A percentile compares a stretch with the other conserved stretches of the same genome.
These are phyloP conservation scores for Setaria viridis DNA, from an alignment of 202 grass and related monocot genomes.

Conservation along the genomic window DNA sequence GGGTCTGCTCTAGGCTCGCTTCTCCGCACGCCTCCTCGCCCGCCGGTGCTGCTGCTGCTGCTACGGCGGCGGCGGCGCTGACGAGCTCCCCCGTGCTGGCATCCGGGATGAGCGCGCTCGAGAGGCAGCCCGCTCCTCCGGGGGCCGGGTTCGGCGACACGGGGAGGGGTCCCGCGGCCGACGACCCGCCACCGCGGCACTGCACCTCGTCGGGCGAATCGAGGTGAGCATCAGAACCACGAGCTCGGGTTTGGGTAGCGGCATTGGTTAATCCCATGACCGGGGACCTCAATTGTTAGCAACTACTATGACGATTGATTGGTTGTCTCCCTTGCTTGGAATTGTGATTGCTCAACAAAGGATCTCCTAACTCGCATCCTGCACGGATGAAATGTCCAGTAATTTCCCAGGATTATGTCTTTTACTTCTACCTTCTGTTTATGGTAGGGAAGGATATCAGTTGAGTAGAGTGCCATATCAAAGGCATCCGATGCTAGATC, in stretches of 20 bases:
- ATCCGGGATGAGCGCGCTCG: constrained; percentile 39
- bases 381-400: background rate
- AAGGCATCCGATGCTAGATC: constrained; percentile 29
- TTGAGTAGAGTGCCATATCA: constrained; percentile 39
- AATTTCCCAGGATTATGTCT: background rate
- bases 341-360: background rate
- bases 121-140: constrained; percentile 8
- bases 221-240: constrained; percentile 42
- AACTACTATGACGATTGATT: background rate
- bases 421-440: constrained; percentile 10
- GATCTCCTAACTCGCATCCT: constrained; percentile 9
- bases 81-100: constrained; percentile 15
- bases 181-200: background rate
- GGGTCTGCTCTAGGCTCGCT: constrained; percentile 47
- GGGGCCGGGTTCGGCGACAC: constrained; percentile 13
- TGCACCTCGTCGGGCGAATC: constrained; percentile 36
- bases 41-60: background rate
- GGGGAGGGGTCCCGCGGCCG: background rate
- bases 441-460: constrained; percentile 56
- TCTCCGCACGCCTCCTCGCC: constrained; percentile 9
- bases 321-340: no score
- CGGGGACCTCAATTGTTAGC: background rate
- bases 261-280: background rate
- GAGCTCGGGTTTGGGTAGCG: background rate
- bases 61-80: background rate